These are phyloP conservation scores for Aspergillus fischeri DNA, from an alignment of 2,329 filamentous ascomycete genomes.

Conservation along the genomic window DNA sequence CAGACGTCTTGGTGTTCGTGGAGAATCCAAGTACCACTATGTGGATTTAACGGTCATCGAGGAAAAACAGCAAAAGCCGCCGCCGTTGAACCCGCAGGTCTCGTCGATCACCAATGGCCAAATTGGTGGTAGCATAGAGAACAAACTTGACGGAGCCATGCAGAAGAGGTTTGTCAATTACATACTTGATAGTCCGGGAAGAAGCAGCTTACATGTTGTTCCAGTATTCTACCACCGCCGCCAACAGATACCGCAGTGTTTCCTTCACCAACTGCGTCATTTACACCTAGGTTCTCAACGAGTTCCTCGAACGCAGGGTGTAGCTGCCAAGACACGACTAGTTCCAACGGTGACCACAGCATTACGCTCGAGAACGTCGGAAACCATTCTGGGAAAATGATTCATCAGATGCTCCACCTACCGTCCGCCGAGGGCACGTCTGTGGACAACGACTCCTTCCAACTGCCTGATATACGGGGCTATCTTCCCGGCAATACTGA, in stretches of 20 bases:
- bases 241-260: slow-evolving; percentile 37
- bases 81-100: slow-evolving; percentile 22
- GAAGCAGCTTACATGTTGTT: slow-evolving; percentile 18
- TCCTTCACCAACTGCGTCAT: slow-evolving; percentile 37
- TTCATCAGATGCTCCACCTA: slow-evolving; percentile 39
- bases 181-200: background rate
- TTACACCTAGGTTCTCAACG: slow-evolving; percentile 28
- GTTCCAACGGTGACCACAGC: slow-evolving; percentile 24
- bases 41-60: slow-evolving; percentile 48
- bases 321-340: slow-evolving; percentile 26
- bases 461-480: slow-evolving; percentile 77
- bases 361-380: slow-evolving; percentile 36
- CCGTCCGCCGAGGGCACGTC: slow-evolving; percentile 28
- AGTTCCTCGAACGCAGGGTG: slow-evolving; percentile 21
- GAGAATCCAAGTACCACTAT: slow-evolving; percentile 98
- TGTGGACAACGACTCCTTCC: slow-evolving; percentile 66
- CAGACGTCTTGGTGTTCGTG: slow-evolving; percentile 81
- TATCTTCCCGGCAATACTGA: slow-evolving; percentile 82
- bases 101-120: slow-evolving; percentile 18
- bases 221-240: slow-evolving; percentile 28
- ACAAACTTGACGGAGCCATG: slow-evolving; percentile 22
- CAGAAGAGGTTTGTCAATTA: slow-evolving; percentile 26
- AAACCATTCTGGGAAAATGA: slow-evolving; percentile 35
- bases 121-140: slow-evolving; percentile 16
- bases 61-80: slow-evolving; percentile 38